Base-by-base conservation (phyloP, 306 rosid genomes). In the Pterocarpus santalinus region DNA sequence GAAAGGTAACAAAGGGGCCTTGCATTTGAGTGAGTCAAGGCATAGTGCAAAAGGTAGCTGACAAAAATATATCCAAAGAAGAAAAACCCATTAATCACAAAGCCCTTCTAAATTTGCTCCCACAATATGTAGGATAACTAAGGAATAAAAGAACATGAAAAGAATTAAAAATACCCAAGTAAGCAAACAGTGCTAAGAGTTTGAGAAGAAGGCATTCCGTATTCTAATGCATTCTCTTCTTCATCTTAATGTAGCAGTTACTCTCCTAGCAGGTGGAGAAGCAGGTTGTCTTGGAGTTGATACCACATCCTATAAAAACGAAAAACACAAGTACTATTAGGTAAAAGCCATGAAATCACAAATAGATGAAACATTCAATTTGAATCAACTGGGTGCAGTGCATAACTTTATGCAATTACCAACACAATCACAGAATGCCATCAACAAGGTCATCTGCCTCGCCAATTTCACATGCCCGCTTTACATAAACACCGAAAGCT, bases 371-470 rank as follows among this genome's bases (percentile, higher is more conserved):
- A 38, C 41, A 38, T 38, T 38, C 6, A 38, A 38, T 38, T 6
- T 38, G 41, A 38, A 38, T 6, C 7, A 57, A 72, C 47, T 67
- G 22, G 46, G 6, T 68, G 58, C n/a, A 73, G 76, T 8, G 74
- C 41, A 35, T 64, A 95, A 97, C 91, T 95, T 95, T 67, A 93
- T 80, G 76, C 89, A 87, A 80, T 95, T 93, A n/a, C 99, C 99
- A 7, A 77, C 1, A 85, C 88, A 95, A 89, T 91, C 98, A 82
- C 95, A 95, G 77, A 90, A 88, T 56, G 96, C 99, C 90, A 95
- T 93, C 93, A 93, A 77, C 75, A 93, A 83, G 44, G 97, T 95
- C 90, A 95, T 22, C 28, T 22, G 28, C 28, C 28, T 22, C 28
- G 28, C 28, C 41, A 38, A 38, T 38, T 38, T 38, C 41, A 38